Conservation (phyloP, 805 yeast species). For the Candida sakaeoensis region DNA sequence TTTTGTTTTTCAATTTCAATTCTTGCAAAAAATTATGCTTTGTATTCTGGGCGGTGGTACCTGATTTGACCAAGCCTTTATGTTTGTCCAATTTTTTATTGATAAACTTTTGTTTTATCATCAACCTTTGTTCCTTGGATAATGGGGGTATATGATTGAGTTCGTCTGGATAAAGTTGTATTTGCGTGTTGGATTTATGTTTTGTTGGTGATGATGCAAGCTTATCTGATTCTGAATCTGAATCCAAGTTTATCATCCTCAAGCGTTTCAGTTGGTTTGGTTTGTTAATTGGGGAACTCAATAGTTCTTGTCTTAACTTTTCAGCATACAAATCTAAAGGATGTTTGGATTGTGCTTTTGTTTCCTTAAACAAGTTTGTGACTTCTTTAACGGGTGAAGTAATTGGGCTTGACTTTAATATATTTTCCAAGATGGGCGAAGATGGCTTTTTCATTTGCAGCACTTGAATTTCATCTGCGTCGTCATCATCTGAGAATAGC, state of each 20-base stretch:
- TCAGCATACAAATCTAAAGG: slow-evolving; percentile 37
- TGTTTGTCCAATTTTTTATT: slow-evolving; percentile 15
- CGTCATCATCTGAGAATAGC: slow-evolving; percentile 29
- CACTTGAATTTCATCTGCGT: slow-evolving; percentile 7
- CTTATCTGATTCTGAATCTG: slow-evolving; percentile 24
- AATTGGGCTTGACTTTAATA: slow-evolving; percentile 23
- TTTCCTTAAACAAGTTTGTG: not conserved
- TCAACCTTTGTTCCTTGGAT: slow-evolving; percentile 28
- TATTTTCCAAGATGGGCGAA: not conserved
- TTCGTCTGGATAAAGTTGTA: slow-evolving; percentile 8
- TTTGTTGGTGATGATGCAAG: slow-evolving; percentile 2
- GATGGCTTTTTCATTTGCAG: not conserved
- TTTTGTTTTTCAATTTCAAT: slow-evolving; percentile 42
- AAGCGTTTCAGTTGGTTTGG: slow-evolving; percentile 8
- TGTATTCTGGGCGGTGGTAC: slow-evolving; percentile 5
- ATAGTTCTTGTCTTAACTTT: slow-evolving; percentile 23
- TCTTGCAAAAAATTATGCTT: slow-evolving; percentile 28
- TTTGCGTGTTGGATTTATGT: not conserved
- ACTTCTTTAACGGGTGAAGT: slow-evolving; percentile 24
- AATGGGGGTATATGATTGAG: slow-evolving; percentile 23
- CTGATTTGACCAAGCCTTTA: not conserved
- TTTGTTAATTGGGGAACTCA: slow-evolving; percentile 22
- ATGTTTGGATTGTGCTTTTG: slow-evolving; percentile 12
- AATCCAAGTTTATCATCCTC: slow-evolving; percentile 22
- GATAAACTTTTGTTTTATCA: slow-evolving; percentile 30